Evolutionary conservation across 1,284 basidiomycete genomes (phyloP).

Genomic region (Irpex sp.): DNA sequence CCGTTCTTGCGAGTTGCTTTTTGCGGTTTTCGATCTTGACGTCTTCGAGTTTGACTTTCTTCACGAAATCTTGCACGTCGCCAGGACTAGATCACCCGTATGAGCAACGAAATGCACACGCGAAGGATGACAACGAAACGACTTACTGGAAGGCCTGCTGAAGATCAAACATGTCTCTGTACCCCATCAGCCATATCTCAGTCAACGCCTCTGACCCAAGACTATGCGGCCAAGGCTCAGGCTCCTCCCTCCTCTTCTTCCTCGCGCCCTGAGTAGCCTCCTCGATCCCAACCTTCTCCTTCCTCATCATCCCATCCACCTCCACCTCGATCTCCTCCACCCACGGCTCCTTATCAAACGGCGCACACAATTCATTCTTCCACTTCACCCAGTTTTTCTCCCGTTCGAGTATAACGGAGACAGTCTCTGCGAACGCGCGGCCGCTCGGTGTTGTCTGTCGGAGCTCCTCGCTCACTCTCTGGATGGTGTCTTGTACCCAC

Average conservation of each 20-base stretch:
- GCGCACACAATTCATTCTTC: constrained; percentile 75
- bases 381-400: constrained; percentile 86
- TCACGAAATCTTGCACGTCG: constrained; percentile 68
- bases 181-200: constrained; percentile 80
- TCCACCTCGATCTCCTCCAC: constrained; percentile 39
- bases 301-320: constrained; percentile 18
- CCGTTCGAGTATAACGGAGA: constrained; percentile 65
- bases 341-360: constrained; percentile 73
- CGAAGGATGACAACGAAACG: not conserved
- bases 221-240: constrained; percentile 55
- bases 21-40: constrained; percentile 57
- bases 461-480: constrained; percentile 65
- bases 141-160: constrained; percentile 64
- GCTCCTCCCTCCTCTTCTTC: constrained; percentile 49
- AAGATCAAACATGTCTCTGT: constrained; percentile 56
- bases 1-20: constrained; percentile 46
- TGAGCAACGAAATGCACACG: not conserved
- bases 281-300: constrained; percentile 50
- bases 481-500: constrained; percentile 71
- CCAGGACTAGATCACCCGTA: constrained; percentile 44
- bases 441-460: constrained; percentile 73
- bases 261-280: constrained; percentile 54
- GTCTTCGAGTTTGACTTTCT: constrained; percentile 66
- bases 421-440: constrained; percentile 69
- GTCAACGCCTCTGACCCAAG: constrained; percentile 66